These are phyloP conservation scores for Ormosia semicastrata DNA, from an alignment of 306 rosid species.

Conservation along the genomic window DNA sequence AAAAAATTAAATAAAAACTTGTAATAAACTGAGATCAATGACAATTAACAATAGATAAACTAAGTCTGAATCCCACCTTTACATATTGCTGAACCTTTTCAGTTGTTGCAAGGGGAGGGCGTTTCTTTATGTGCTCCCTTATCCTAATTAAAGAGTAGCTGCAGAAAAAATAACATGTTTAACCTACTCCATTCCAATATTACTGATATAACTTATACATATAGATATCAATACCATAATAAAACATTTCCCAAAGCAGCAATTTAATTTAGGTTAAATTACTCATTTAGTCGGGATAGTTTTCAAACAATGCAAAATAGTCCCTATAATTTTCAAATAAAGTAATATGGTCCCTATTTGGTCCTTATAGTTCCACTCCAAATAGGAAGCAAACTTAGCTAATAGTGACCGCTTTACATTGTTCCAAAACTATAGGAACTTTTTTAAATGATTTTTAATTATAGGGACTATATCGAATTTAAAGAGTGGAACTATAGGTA, in stretches of 20 bases:
- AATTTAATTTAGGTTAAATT: neutral
- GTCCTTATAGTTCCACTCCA: neutral
- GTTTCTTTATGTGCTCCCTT: constrained; percentile 97
- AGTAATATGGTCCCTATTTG: constrained; percentile 3
- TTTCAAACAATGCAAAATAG: neutral
- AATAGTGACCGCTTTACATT: neutral
- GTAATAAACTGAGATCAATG: neutral
- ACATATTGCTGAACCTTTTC: constrained; percentile 96
- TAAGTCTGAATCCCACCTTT: constrained; percentile 51
- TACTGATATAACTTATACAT: neutral
- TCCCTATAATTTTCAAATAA: neutral
- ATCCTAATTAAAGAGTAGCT: constrained; percentile 70
- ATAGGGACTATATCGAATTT: neutral
- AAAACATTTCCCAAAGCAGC: neutral
- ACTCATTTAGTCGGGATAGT: neutral
- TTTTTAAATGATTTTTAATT: neutral
- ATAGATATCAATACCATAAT: neutral
- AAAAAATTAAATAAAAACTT: neutral
- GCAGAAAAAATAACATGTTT: constrained; percentile 24
- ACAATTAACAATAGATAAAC: constrained; percentile 3
- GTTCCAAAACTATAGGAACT: neutral
- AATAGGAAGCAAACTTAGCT: constrained; percentile 16
- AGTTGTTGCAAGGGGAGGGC: constrained; percentile 90
- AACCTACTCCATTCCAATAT: constrained; percentile 16
- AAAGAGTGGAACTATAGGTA: neutral